Percentiles rank a stretch among this genome's conserved stretches.
These are phyloP conservation scores for Coleophoma cylindrospora DNA, from an alignment of 2,329 filamentous ascomycete species.

Conservation along the genomic window DNA sequence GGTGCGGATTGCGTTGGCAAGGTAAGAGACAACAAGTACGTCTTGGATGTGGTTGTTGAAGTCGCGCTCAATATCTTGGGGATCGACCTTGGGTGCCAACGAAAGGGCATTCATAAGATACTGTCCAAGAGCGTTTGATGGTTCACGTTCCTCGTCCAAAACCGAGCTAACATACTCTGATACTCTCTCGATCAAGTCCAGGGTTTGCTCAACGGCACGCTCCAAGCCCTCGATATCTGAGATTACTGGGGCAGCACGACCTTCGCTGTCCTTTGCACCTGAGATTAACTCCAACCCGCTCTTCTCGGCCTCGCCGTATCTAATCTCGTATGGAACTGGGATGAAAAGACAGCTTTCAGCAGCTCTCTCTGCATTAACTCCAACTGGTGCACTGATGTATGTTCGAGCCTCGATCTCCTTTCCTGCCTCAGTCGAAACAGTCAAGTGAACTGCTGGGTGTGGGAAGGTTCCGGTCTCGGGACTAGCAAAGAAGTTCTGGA, in stretches of 20 bases:
- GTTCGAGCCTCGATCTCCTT: conserved; percentile 84
- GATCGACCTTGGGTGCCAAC: conserved; percentile 90
- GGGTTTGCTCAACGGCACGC: conserved; percentile 78
- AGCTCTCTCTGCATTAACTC: conserved; percentile 89
- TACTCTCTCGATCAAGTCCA: conserved; percentile 86
- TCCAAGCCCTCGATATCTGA: conserved; percentile 90
- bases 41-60: conserved; percentile 99
- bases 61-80: conserved; percentile 86
- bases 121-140: conserved; percentile 88
- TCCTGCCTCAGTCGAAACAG: conserved; percentile 84
- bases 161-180: conserved; percentile 90
- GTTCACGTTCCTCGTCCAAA: conserved; percentile 86
- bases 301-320: conserved; percentile 77
- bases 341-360: conserved; percentile 97
- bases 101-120: conserved; percentile 92
- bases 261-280: conserved; percentile 73
- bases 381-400: conserved; percentile 94
- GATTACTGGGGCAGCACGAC: conserved; percentile 66
- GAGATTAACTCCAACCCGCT: conserved; percentile 79
- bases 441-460: conserved; percentile 95
- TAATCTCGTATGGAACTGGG: conserved; percentile 90
- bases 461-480: conserved; percentile 96
- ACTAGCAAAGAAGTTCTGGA: conserved; percentile 98
- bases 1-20: conserved; percentile 97
- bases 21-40: conserved; percentile 94